A percentile compares a stretch with the other conserved stretches of the same genome.
Evolutionary conservation across 257 asterid genomes (phyloP).

Genomic region (Solanum sejunctum): DNA sequence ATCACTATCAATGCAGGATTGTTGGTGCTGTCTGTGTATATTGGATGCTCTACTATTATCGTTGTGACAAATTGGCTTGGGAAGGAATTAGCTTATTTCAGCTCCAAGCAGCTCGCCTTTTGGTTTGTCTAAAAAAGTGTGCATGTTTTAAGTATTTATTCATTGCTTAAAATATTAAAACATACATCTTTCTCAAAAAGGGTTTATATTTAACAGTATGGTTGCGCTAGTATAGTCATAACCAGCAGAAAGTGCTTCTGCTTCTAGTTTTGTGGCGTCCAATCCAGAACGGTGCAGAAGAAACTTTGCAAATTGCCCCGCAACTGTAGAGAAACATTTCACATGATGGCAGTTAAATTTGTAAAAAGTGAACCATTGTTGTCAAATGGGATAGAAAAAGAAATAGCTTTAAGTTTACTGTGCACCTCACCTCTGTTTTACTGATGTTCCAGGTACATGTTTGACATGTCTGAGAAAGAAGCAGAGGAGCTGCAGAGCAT

Average conservation of each 20-base stretch:
- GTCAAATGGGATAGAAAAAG: not conserved
- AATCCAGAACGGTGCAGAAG: not conserved
- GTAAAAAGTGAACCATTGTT: not conserved
- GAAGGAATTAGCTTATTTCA: not conserved
- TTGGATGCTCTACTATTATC: not conserved
- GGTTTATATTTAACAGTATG: not conserved
- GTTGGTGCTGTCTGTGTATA: not conserved
- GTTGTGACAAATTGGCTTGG: not conserved
- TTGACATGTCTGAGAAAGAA: constrained; percentile 74
- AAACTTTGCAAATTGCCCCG: not conserved
- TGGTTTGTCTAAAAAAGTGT: not conserved
- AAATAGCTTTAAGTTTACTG: not conserved
- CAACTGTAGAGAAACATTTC: not conserved
- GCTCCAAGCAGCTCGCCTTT: not conserved
- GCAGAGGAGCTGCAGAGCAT: constrained; percentile 52
- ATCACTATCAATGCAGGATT: not conserved
- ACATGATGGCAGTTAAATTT: not conserved
- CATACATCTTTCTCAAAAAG: not conserved
- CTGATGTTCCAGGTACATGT: constrained; percentile 76
- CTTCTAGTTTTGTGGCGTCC: not conserved
- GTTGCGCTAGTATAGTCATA: not conserved
- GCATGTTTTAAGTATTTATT: not conserved
- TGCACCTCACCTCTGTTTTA: not conserved
- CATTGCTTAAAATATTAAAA: not conserved
- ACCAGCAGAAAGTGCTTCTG: not conserved